Percentiles rank a stretch among this genome's conserved stretches.
Conservation (phyloP, 2,329 filamentous ascomycete genomes). For the Arachnopeziza araneosa region DNA sequence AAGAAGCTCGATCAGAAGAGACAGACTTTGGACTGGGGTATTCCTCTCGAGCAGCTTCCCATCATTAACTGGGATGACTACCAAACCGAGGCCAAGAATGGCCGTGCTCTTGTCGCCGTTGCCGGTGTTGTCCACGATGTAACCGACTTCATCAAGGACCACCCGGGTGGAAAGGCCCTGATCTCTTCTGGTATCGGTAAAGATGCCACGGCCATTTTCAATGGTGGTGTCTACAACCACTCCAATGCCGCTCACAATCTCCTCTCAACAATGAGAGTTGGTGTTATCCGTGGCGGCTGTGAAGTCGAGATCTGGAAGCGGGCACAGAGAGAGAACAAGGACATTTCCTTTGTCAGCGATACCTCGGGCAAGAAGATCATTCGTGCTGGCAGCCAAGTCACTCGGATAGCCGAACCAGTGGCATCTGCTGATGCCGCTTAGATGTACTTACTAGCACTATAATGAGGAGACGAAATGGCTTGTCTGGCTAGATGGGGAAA, state of each 20-base stretch:
- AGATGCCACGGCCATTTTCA: conserved; percentile 86
- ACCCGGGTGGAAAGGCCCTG: conserved; percentile 85
- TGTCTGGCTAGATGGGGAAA: background rate
- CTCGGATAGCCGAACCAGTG: conserved; percentile 73
- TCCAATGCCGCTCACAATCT: conserved; percentile 87
- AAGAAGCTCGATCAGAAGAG: conserved; percentile 92
- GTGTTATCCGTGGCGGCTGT: conserved; percentile 78
- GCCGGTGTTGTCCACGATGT: conserved; percentile 86
- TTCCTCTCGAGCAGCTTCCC: conserved; percentile 77
- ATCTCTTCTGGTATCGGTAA: conserved; percentile 79
- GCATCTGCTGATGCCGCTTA: conserved; percentile 80
- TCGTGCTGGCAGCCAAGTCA: conserved; percentile 79
- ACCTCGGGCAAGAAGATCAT: conserved; percentile 75
- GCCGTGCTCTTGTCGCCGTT: conserved; percentile 69
- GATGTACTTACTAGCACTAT: background rate
- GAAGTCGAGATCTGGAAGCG: conserved; percentile 94
- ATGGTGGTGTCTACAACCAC: conserved; percentile 85
- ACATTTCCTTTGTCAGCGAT: conserved; percentile 74
- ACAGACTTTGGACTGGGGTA: conserved; percentile 76
- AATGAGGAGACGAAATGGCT: background rate
- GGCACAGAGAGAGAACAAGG: conserved; percentile 77
- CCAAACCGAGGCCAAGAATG: conserved; percentile 69
- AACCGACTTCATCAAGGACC: conserved; percentile 77
- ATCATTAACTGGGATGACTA: conserved; percentile 86
- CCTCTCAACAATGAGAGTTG: conserved; percentile 80